A percentile compares a stretch with the other conserved stretches of the same genome.
phyloP scores from a whole-genome alignment of 768 basidiomycete genomes.

The Mycena galericulata region DNA sequence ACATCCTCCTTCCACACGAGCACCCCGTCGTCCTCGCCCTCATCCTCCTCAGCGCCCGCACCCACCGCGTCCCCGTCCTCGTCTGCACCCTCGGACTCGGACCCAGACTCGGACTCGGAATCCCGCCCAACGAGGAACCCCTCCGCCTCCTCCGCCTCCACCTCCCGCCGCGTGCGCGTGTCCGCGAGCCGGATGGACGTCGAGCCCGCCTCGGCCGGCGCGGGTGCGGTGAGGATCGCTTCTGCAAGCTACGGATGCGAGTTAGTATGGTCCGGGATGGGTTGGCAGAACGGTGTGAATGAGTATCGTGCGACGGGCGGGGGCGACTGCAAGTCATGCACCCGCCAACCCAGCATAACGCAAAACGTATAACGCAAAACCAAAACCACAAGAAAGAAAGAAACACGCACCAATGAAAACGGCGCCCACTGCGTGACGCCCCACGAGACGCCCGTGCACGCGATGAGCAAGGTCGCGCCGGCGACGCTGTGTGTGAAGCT shows the following conservation, averaged over 20 bases:
- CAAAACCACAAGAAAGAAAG: background rate
- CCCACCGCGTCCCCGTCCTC: conserved; percentile 44
- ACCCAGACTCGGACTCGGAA: conserved; percentile 20
- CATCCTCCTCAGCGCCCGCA: background rate
- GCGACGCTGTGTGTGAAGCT: conserved; percentile 80
- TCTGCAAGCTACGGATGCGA: conserved; percentile 73
- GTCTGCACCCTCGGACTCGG: conserved; percentile 22
- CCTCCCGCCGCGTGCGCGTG: conserved; percentile 51
- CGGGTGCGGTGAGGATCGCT: conserved; percentile 81
- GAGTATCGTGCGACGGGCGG: background rate
- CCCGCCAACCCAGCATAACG: no score
- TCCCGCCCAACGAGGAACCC: background rate
- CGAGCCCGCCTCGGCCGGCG: conserved; percentile 45
- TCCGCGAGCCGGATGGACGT: conserved; percentile 58
- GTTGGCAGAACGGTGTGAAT: background rate
- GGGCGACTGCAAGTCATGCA: no score
- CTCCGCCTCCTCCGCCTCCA: conserved; percentile 44
- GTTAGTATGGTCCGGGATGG: background rate
- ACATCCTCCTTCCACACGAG: background rate
- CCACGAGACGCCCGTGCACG: conserved; percentile 91
- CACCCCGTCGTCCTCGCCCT: background rate
- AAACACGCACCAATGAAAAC: conserved; percentile 80
- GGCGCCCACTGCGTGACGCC: conserved; percentile 94
- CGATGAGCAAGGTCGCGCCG: conserved; percentile 81
- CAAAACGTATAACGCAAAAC: no score